Percentiles rank a stretch among this genome's conserved stretches.
Conservation (phyloP, 495 filamentous ascomycete species). For the Lentithecium fluviatile region DNA sequence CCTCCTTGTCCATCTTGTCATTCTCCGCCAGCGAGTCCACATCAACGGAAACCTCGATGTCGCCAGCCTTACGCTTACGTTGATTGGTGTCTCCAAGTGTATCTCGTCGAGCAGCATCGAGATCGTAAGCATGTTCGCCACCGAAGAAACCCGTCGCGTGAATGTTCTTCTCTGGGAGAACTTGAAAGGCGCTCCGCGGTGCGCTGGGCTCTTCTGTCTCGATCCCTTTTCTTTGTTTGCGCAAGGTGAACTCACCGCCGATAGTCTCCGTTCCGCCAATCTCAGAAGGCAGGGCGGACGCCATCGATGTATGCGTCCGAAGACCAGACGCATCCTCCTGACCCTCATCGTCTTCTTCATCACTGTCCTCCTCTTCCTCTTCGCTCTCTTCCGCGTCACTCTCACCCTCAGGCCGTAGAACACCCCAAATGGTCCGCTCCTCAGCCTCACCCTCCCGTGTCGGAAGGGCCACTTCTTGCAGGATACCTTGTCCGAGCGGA, state of each 20-base stretch:
- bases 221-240: slow-evolving; percentile 80
- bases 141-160: slow-evolving; percentile 92
- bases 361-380: slow-evolving; percentile 62
- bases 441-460: slow-evolving; percentile 68
- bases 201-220: slow-evolving; percentile 78
- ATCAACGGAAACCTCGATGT: slow-evolving; percentile 90
- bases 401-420: slow-evolving; percentile 83
- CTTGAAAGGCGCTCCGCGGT: slow-evolving; percentile 77
- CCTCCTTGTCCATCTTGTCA: slow-evolving; percentile 70
- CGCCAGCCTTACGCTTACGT: slow-evolving; percentile 87
- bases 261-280: slow-evolving; percentile 70
- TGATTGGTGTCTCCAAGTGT: slow-evolving; percentile 76
- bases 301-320: slow-evolving; percentile 47
- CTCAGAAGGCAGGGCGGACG: slow-evolving; percentile 78
- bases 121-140: slow-evolving; percentile 87
- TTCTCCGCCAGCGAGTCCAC: slow-evolving; percentile 67
- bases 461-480: slow-evolving; percentile 54
- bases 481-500: slow-evolving; percentile 81
- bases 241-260: slow-evolving; percentile 84
- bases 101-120: slow-evolving; percentile 54
- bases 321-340: slow-evolving; percentile 57
- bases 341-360: slow-evolving; percentile 51
- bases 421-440: slow-evolving; percentile 88
- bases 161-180: slow-evolving; percentile 83
- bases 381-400: slow-evolving; percentile 67